phyloP scores from a whole-genome alignment of 2,329 filamentous ascomycete species.

The Colletotrichum sp. region DNA sequence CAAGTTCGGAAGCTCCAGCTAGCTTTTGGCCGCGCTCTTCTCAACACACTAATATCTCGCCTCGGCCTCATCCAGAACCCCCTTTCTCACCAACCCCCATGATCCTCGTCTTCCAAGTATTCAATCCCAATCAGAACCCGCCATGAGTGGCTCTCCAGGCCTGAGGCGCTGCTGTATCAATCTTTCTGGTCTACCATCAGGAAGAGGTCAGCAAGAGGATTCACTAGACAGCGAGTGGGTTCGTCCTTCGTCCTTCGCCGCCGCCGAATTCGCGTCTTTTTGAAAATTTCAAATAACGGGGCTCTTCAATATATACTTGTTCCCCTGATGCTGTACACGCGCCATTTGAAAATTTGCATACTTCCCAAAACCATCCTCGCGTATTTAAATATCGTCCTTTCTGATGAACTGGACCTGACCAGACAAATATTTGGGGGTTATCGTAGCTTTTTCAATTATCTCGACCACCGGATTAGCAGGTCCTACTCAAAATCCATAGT shows the following conservation, averaged over 20 bases:
- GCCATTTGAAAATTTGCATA: background rate
- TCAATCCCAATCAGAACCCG: background rate
- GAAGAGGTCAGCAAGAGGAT: background rate
- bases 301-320: background rate
- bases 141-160: too few species aligned
- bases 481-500: too few species aligned
- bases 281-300: too few species aligned
- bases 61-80: background rate
- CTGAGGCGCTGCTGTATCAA: background rate
- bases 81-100: background rate
- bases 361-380: background rate
- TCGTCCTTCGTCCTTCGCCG: background rate
- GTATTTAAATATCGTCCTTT: background rate
- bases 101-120: background rate
- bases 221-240: background rate
- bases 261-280: too few species aligned
- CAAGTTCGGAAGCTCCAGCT: accelerated
- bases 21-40: background rate
- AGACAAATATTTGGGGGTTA: too few species aligned
- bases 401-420: accelerated
- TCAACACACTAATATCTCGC: background rate
- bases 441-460: too few species aligned
- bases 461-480: too few species aligned
- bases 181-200: background rate
- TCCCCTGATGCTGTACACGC: too few species aligned